Percentiles rank a stretch among this genome's conserved stretches.
Evolutionary conservation across 1,284 basidiomycete species (phyloP).

Genomic region (Heterobasidion irregulare): DNA sequence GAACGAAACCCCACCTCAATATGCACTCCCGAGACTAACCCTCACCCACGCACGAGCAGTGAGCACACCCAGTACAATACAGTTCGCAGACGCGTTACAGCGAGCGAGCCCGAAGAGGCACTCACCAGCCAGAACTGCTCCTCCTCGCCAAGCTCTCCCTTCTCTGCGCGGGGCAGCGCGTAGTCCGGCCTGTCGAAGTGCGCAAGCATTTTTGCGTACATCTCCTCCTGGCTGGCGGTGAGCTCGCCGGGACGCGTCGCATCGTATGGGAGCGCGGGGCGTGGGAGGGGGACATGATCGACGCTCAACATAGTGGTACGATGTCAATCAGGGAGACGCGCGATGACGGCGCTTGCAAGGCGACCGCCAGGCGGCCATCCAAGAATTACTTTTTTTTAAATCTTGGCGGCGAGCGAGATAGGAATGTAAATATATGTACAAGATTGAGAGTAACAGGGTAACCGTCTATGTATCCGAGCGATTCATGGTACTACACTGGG

Average conservation of each 20-base stretch:
- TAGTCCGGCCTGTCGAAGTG: constrained; percentile 52
- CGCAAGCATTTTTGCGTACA: constrained; percentile 46
- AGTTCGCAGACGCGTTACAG: background rate
- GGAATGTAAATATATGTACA: no score
- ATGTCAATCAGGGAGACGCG: background rate
- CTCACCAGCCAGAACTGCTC: constrained; percentile 72
- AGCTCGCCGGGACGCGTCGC: constrained; percentile 25
- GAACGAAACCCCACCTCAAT: constrained; percentile 83
- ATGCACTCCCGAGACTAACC: constrained; percentile 78
- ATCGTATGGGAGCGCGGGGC: constrained; percentile 20
- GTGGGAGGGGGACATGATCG: constrained; percentile 13
- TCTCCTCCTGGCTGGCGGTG: constrained; percentile 36
- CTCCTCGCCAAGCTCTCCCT: constrained; percentile 44
- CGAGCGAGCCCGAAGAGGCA: constrained; percentile 3
- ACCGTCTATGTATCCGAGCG: no score
- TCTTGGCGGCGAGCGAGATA: no score
- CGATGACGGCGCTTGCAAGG: background rate
- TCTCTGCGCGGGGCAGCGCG: constrained; percentile 33
- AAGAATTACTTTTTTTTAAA: no score
- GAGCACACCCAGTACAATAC: constrained; percentile 14
- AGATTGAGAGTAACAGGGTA: no score
- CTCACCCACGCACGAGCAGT: constrained; percentile 91
- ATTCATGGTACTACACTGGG: no score
- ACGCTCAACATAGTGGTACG: background rate
- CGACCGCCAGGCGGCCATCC: no score